These are phyloP conservation scores for Lipomyces sp. DNA, from an alignment of 805 yeast species.

Conservation along the genomic window DNA sequence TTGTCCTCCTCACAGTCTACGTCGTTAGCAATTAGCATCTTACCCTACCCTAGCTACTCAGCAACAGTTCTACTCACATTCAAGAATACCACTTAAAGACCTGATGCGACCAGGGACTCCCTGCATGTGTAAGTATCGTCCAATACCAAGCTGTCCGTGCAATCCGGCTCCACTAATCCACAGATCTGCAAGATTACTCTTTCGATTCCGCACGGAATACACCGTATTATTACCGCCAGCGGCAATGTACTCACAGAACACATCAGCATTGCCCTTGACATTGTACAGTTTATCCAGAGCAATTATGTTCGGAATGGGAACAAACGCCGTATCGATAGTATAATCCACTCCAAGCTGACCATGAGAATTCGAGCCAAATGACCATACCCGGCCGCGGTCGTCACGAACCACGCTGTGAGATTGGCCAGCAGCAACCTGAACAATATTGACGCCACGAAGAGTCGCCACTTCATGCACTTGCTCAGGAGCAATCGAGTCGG, in stretches of 20 bases:
- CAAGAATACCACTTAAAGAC: constrained; percentile 47
- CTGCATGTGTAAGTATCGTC: constrained; percentile 74
- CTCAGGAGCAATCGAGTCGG: constrained; percentile 22
- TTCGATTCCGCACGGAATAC: constrained; percentile 45
- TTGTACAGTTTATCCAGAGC: constrained; percentile 51
- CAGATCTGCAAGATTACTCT: constrained; percentile 44
- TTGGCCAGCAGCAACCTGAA: constrained; percentile 71
- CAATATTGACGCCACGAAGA: constrained; percentile 58
- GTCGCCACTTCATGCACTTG: constrained; percentile 59
- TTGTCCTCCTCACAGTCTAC: constrained; percentile 52
- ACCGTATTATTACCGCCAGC: constrained; percentile 74
- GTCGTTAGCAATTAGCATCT: not conserved
- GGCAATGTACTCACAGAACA: constrained; percentile 53
- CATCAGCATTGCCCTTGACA: constrained; percentile 52
- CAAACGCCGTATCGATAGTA: constrained; percentile 64
- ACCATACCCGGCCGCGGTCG: constrained; percentile 67
- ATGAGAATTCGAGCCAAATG: constrained; percentile 81
- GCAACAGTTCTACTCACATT: constrained; percentile 27
- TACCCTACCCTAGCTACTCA: not conserved
- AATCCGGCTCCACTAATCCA: constrained; percentile 83
- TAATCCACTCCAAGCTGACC: constrained; percentile 86
- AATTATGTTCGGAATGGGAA: constrained; percentile 70
- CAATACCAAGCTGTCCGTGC: constrained; percentile 84
- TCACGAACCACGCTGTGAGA: constrained; percentile 76
- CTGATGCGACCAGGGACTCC: constrained; percentile 66